Evolutionary conservation across 2,329 filamentous ascomycete species (phyloP), one percentile per base, ranked within the genome.

Genomic region (Pyrenophora teres): DNA sequence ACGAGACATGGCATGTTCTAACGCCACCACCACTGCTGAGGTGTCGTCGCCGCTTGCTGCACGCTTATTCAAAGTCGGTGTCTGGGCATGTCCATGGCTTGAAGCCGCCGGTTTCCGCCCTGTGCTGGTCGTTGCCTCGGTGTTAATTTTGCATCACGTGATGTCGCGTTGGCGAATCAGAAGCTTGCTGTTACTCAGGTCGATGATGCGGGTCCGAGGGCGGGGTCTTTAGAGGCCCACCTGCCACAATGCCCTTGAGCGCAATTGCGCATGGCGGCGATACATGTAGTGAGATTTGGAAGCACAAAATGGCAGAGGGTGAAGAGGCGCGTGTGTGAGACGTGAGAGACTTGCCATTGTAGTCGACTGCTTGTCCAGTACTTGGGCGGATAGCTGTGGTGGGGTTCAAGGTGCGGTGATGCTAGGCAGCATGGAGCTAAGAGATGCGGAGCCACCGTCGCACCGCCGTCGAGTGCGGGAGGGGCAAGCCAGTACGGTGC

Each of bases 401-500:
- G 59, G 59, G 54, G 57, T 55, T 25, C 35, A 48, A 21, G 21
- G 32, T 25, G 41, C 42, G 46, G 52, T 45, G 30, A 54, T 52
- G 51, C 45, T 46, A 52, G 54, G 48, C 54, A 49, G 32, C 30
- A 60, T 59, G 18, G 44, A 65, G 63, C 60, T 57, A 63, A 59
- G 45, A 41, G 40, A 61, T 46, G 62, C 60, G 62, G 60, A 58
- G 44, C 54, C 56, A 54, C 61, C 13, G 45, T 45, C 51, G 57
- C 54, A 36, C 4, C 16, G 42, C 33, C n/a, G 27, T 12, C 19
- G 41, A 43, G 7, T 44, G 30, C 38, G 56, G 54, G 61, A 64
- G 62, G 60, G 62, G 62, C 62, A 60, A 50, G 58, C 12, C 50
- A 57, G 55, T 54, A 46, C 60, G 58, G 60, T 43, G 59, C 37